Base-by-base conservation (phyloP, 176 grass and related monocot genomes). In the Paspalum vaginatum region DNA sequence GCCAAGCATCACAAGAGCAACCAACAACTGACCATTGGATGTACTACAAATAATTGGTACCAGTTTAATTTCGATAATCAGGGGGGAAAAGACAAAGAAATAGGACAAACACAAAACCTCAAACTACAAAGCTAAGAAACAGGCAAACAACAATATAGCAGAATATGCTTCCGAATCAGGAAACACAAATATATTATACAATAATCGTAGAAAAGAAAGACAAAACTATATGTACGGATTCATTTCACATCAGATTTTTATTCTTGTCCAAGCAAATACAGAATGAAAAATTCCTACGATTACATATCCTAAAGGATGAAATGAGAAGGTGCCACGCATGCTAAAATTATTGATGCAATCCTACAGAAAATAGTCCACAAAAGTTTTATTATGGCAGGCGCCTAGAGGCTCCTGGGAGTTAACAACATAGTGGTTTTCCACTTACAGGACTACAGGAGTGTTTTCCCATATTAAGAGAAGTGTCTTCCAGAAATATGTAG, bases 201-300 rank as follows among this genome's bases (percentile, higher is more conserved):
- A 10, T 17, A 41, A 0, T 45, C 9, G 5, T 12, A 26, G 53
- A 25, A 0, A 67, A 25, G 17, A 11, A 12, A 5, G 11, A 9
- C 13, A 16, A 66, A 24, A 65, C 9, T 47, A 48, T 14, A 24
- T 41, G 16, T 49, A 5, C 15, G 48, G 4, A 47, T 38, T 47
- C 6, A 20, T 47, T 11, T 24, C 5, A 67, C 8, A 5, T 69
- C 1, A 9, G 6, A 32, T 41, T 55, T 39, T 51, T 21, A 44
- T 59, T 66, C 59, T 66, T 49, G 16, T 70, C 25, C 7, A 4
- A 84, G 25, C 46, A 81, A 63, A 61, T 75, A 43, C 0, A 70
- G 14, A 17, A 63, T 3, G 75, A 61, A 61, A n/a, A 44, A 64
- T 7, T 53, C 20, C 7, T 43, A 78, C 2, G 40, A 11, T 76